Base-by-base conservation (phyloP, 2,329 filamentous ascomycete genomes). In the Trichophyton rubrum region DNA sequence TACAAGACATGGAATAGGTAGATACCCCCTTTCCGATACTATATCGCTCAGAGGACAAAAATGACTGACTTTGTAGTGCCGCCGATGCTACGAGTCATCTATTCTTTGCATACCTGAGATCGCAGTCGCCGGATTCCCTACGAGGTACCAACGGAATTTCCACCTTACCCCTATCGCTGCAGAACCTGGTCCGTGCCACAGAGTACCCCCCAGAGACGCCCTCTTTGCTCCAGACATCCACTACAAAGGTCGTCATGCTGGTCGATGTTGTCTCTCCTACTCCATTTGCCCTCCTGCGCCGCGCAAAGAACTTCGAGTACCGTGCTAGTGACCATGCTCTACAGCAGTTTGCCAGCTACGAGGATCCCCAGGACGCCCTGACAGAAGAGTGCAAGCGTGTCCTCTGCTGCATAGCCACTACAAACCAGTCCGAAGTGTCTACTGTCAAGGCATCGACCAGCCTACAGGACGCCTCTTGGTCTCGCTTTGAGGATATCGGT, bases 91-190 rank as follows among this genome's bases (percentile, higher is more conserved):
- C 92, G 20, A 96, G 91, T 69, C 93, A 99, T 77, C 78, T 99
- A 60, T 99, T 99, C 79, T 99, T 99, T 71, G 93, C 93, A 60
- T 99, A 97, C 72, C 83, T 99, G 56, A 84, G 93, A 67, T 96
- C 91, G 0, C 77, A 96, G 55, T 85, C 90, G 1, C 92, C 93
- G n/a, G 87, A 92, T 64, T 82, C 80, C 13, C 71, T 80, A 38
- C 81, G 85, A 64, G 82, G 84, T 33, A 78, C 87, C 59, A 88
- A 84, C 64, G 88, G 88, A 55, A 95, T 97, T 63, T 88, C 91
- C 0, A 82, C 87, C 65, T 82, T 99, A 15, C 93, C 93, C 7
- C 87, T 91, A 70, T 96, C 93, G 11, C 80, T 99, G 17, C 90
- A 96, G 75, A 88, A 92, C 66, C 80, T 99, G 11, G 80, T 97